These are phyloP conservation scores for Diaporthe longicolla DNA, from an alignment of 2,329 filamentous ascomycete genomes.

Conservation along the genomic window DNA sequence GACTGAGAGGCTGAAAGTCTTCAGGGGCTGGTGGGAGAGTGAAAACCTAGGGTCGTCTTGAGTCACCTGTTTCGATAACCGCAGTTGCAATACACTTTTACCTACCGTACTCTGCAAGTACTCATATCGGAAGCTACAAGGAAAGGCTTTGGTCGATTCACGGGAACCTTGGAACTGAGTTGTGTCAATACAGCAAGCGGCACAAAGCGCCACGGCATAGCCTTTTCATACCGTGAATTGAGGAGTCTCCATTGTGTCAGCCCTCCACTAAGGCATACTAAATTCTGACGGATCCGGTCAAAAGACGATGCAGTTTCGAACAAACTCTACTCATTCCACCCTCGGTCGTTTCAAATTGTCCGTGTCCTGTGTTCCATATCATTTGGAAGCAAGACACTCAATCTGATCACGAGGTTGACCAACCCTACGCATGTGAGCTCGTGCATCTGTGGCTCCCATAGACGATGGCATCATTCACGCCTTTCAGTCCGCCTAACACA, in stretches of 20 bases:
- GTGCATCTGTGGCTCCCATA: not conserved
- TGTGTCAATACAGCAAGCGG: not conserved
- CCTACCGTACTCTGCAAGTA: fast-evolving
- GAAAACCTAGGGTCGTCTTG: constrained; percentile 52
- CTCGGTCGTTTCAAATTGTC: not conserved
- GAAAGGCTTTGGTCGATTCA: not conserved
- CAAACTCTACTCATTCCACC: not conserved
- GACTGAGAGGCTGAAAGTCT: constrained; percentile 65
- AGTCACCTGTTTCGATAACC: not conserved
- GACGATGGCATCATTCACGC: not conserved
- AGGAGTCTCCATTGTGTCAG: not conserved
- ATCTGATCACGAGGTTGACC: too few species aligned
- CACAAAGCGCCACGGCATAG: not conserved
- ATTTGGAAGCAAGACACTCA: not conserved
- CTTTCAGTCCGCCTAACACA: too few species aligned
- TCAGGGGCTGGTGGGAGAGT: constrained; percentile 71
- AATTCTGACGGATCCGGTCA: constrained; percentile 14
- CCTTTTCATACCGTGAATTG: too few species aligned
- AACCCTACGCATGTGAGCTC: not conserved
- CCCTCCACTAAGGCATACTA: too few species aligned
- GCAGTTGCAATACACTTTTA: not conserved
- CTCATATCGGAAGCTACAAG: not conserved
- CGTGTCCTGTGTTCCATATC: not conserved
- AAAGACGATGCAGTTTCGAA: not conserved
- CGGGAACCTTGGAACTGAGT: too few species aligned